Evolutionary conservation across 2,329 filamentous ascomycete genomes (phyloP).

Genomic region (Claviceps sp.): DNA sequence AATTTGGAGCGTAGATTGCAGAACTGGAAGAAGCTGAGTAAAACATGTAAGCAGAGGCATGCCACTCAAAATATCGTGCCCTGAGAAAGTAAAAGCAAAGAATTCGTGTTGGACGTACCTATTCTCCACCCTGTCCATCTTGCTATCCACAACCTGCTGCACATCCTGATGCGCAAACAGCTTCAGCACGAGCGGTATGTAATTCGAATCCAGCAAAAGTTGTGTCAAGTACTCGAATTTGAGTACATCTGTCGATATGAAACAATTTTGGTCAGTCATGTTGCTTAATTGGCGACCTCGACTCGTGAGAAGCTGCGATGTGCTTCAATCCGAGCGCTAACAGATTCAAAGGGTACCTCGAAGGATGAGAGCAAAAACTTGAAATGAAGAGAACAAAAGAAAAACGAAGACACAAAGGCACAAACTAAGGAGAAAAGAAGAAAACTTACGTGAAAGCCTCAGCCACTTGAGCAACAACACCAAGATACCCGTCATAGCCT

Average conservation of each 20-base stretch:
- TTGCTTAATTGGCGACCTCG: not conserved
- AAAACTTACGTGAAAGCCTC: constrained; percentile 69
- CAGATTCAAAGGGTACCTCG: not conserved
- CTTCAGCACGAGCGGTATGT: constrained; percentile 82
- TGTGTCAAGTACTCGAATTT: constrained; percentile 96
- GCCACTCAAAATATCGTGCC: not conserved
- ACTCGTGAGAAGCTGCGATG: not conserved
- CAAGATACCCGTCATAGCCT: constrained; percentile 81
- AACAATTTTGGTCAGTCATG: not conserved
- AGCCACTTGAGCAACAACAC: constrained; percentile 92
- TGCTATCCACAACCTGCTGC: constrained; percentile 77
- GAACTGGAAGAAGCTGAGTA: constrained; percentile 71
- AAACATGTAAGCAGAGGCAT: not conserved
- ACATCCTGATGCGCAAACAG: constrained; percentile 90
- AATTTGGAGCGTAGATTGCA: constrained; percentile 57
- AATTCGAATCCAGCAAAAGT: constrained; percentile 86
- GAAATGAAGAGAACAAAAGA: not conserved
- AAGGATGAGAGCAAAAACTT: not conserved
- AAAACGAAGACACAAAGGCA: not conserved
- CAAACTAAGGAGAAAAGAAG: not conserved
- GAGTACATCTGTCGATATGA: constrained; percentile 52
- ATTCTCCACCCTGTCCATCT: constrained; percentile 67
- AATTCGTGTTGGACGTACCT: constrained; percentile 39
- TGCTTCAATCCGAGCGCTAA: no score
- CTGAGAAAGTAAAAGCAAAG: no score